phyloP scores from a whole-genome alignment of 2,329 filamentous ascomycete genomes.

The Blastomyces emzantsi region DNA sequence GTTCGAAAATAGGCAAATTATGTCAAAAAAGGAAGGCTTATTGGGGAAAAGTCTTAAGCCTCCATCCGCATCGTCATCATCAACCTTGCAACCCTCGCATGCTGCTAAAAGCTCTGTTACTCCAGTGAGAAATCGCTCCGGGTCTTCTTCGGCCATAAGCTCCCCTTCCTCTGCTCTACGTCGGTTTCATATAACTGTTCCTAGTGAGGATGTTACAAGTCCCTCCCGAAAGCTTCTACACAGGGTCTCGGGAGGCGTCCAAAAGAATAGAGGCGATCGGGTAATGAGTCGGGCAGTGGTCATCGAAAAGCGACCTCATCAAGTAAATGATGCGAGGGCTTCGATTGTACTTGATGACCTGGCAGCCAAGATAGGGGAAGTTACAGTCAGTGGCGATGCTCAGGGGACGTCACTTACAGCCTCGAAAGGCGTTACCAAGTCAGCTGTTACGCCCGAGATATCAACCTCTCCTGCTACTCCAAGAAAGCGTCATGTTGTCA shows the following conservation, averaged over 20 bases:
- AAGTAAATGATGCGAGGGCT: conserved; percentile 11
- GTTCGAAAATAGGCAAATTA: conserved; percentile 23
- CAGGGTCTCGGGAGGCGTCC: conserved; percentile 26
- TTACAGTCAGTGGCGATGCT: conserved; percentile 8
- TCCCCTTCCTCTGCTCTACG: conserved; percentile 21
- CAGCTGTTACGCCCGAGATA: neutral
- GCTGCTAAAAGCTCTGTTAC: neutral
- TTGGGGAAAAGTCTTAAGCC: neutral
- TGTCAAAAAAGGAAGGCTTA: conserved; percentile 6
- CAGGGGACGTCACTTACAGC: conserved; percentile 10
- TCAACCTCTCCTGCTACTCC: conserved; percentile 13
- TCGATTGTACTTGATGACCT: conserved; percentile 27
- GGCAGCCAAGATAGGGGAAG: conserved; percentile 17
- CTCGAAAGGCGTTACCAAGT: conserved; percentile 8
- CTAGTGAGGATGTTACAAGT: conserved; percentile 13
- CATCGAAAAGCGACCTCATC: conserved; percentile 30
- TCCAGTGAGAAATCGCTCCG: neutral
- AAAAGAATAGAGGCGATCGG: conserved; percentile 28
- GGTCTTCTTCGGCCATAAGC: neutral
- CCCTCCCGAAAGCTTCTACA: conserved; percentile 17
- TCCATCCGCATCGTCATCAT: neutral
- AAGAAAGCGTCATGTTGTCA: conserved; percentile 34
- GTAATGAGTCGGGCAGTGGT: conserved; percentile 28
- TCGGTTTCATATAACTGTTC: conserved; percentile 34
- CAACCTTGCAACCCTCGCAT: neutral